phyloP scores from a whole-genome alignment of 2,329 filamentous ascomycete genomes.

The Aspergillus sp. region DNA sequence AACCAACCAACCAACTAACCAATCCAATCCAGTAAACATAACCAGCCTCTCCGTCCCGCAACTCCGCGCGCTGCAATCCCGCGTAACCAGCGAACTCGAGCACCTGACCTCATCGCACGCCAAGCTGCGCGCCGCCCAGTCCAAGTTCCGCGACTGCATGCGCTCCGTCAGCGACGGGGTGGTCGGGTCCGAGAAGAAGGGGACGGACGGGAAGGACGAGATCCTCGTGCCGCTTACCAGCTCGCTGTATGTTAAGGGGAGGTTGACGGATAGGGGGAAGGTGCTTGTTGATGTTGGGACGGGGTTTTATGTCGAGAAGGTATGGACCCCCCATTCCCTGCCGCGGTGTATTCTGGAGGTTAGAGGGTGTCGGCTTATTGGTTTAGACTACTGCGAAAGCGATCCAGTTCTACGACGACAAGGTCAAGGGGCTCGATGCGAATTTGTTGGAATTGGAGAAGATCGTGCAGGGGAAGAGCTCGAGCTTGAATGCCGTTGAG shows the following conservation, averaged over 20 bases:
- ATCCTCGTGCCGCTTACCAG: constrained; percentile 92
- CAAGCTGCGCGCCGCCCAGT: constrained; percentile 80
- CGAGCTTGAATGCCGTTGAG: constrained; percentile 77
- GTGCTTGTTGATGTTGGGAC: constrained; percentile 91
- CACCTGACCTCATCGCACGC: constrained; percentile 85
- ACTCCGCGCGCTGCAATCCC: constrained; percentile 85
- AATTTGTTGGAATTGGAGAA: constrained; percentile 61
- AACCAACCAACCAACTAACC: constrained; percentile 2
- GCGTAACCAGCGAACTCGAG: constrained; percentile 91
- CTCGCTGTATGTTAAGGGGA: constrained; percentile 86
- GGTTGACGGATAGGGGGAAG: constrained; percentile 60
- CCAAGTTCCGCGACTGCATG: constrained; percentile 85
- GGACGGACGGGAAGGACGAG: constrained; percentile 25
- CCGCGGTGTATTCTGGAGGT: neutral
- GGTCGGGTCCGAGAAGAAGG: constrained; percentile 24
- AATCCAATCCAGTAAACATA: constrained; percentile 50
- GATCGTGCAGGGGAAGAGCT: constrained; percentile 65
- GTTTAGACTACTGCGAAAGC: constrained; percentile 50
- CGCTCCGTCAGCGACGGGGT: constrained; percentile 60
- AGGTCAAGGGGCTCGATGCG: constrained; percentile 55
- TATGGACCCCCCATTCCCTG: constrained; percentile 19
- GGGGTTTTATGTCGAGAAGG: constrained; percentile 92
- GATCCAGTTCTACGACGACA: constrained; percentile 56
- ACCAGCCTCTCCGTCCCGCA: constrained; percentile 72
- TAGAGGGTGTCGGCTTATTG: neutral